phyloP scores from a whole-genome alignment of 805 yeast species.

The Saccharomycopsis fodiens region DNA sequence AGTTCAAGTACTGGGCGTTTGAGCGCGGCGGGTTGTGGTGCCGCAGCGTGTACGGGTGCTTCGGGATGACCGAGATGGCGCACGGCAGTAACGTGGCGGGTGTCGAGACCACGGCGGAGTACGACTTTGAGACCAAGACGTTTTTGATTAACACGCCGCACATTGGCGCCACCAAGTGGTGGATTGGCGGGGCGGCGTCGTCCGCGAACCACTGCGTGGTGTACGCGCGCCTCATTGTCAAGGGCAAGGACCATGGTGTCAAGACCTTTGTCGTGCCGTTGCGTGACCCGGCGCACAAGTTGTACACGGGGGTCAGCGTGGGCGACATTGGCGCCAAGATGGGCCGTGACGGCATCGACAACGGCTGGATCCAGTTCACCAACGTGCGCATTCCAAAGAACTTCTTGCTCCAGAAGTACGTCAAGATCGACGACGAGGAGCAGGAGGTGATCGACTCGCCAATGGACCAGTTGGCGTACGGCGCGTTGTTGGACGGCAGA shows the following conservation, averaged over 20 bases:
- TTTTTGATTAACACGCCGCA: conserved; percentile 82
- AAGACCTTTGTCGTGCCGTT: conserved; percentile 88
- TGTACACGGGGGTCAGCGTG: conserved; percentile 71
- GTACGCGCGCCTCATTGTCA: conserved; percentile 75
- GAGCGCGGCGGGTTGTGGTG: conserved; percentile 55
- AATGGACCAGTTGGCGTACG: conserved; percentile 80
- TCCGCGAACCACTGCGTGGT: conserved; percentile 83
- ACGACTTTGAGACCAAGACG: conserved; percentile 53
- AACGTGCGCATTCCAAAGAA: conserved; percentile 77
- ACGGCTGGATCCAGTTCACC: conserved; percentile 93
- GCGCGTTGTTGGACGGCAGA: conserved; percentile 82
- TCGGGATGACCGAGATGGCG: conserved; percentile 88
- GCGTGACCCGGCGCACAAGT: conserved; percentile 64
- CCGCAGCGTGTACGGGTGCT: conserved; percentile 65
- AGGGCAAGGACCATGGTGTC: conserved; percentile 85
- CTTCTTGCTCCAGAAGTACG: conserved; percentile 74
- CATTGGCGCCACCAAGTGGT: conserved; percentile 92
- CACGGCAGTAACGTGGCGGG: conserved; percentile 95
- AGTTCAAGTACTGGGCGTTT: conserved; percentile 74
- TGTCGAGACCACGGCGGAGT: conserved; percentile 86
- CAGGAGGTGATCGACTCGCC: conserved; percentile 76
- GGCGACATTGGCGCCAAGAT: conserved; percentile 94
- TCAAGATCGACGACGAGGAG: conserved; percentile 55
- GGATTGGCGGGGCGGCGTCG: conserved; percentile 98
- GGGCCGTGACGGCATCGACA: conserved; percentile 95